Evolutionary conservation across 2,329 filamentous ascomycete genomes (phyloP), one percentile per base, ranked within the genome.

Genomic region (Fusarium sp.): DNA sequence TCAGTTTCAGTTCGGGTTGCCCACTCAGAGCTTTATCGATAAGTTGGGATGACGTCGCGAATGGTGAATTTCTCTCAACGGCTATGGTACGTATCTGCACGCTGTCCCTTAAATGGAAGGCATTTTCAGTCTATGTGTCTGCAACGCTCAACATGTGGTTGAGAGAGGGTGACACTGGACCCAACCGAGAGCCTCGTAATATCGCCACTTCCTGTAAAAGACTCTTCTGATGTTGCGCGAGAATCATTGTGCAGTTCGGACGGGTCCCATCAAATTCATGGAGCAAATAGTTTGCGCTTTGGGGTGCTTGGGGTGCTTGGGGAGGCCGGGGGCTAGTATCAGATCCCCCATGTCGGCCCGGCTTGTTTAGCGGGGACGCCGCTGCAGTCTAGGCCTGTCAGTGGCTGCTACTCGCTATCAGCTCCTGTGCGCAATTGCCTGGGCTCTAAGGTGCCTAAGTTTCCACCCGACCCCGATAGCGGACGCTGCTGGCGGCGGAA

Each of bases 1-100:
- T 69, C 69, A 64, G 57, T 42, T 52, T 52, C 53, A 52, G 32
- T 52, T 25, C 32, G 12, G 49, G 49, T 38, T 69, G 58, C 66
- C 40, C 46, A 53, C 65, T 40, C 60, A 73, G 59, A 78, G 76
- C 76, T 78, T 78, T 78, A 78, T 78, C 76, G 76, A 78, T 78
- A 78, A 78, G 71, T 71, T 68, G 53, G 57, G 58, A 78, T 78
- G 76, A 78, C 76, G 76, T 78, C 76, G 75, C 50, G 59, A 56
- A 67, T 61, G 68, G 68, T 63, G 64, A 52, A 61, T 62, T 63
- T 75, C 60, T 75, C 75, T 60, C 75, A 77, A 77, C 75, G 68
- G 63, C 66, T 49, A 58, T 11, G 67, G 67, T 75, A 77, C 70
- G 75, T 76, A 75, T 71, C 43, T 35, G 18, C 52, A 23, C 72